Evolutionary conservation across 768 basidiomycete genomes (phyloP).

Genomic region (Mycena maculata): DNA sequence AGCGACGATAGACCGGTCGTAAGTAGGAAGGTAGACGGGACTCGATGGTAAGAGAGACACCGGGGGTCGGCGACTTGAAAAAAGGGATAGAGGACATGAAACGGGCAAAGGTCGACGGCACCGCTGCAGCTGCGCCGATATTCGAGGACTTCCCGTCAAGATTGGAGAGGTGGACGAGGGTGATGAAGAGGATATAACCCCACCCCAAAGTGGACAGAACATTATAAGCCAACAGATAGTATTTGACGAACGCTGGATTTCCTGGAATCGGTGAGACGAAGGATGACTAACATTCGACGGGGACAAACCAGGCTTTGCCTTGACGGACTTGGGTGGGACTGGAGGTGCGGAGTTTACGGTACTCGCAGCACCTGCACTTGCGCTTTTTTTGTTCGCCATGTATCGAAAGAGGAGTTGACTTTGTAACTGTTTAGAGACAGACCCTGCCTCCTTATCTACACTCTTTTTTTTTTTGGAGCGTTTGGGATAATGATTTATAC

Average conservation of each 20-base stretch:
- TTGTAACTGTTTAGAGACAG: background rate
- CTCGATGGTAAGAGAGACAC: constrained; percentile 43
- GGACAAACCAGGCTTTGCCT: constrained; percentile 22
- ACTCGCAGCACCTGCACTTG: background rate
- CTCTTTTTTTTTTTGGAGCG: no score
- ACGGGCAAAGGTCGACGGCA: constrained; percentile 52
- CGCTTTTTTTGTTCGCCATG: constrained; percentile 34
- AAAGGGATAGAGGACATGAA: constrained; percentile 50
- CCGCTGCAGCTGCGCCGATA: constrained; percentile 40
- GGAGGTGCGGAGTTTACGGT: constrained; percentile 24
- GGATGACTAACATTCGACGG: background rate
- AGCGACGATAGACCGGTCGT: constrained; percentile 59
- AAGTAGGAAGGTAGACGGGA: constrained; percentile 53
- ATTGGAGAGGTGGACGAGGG: constrained; percentile 62
- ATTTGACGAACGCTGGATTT: constrained; percentile 46
- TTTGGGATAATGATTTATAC: no score
- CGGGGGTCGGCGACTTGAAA: constrained; percentile 44
- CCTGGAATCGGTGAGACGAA: constrained; percentile 10
- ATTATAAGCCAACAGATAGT: constrained; percentile 87
- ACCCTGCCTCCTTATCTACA: no score
- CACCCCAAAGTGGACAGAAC: constrained; percentile 78
- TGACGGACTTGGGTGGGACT: constrained; percentile 29
- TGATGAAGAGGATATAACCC: constrained; percentile 73
- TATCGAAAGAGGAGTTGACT: background rate
- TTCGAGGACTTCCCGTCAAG: constrained; percentile 53